Base-by-base conservation (phyloP, 129 eudicot genomes). In the Calendula officinalis region DNA sequence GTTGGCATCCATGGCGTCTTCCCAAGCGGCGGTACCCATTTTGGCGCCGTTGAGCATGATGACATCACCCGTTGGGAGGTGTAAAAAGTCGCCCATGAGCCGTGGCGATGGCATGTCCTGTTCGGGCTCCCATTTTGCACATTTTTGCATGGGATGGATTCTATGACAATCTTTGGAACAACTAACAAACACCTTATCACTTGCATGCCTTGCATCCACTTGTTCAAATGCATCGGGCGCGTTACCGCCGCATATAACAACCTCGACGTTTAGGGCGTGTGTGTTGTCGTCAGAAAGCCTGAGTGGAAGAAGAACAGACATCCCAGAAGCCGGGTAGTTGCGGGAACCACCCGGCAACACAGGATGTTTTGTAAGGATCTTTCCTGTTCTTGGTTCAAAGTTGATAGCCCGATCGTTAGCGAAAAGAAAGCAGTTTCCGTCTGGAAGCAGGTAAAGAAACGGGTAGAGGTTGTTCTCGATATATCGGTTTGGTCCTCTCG, bases 241-340 rank as follows among this genome's bases (percentile, higher is more conserved):
- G 59, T 89, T 86, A 16, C 98, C 98, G 2, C 98, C 98, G 12
- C 96, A 92, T 1, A 92, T 50, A 0, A 92, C n/a, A 5, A 92
- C 85, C 59, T 88, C 95, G 0, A 63, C 80, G 4, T 75, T 67
- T 2, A 78, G 22, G 2, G 40, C 37, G 0, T 11, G 46, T 0
- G 5, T 22, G n/a, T 80, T 57, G 12, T 60, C 47, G 0, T 53
- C 15, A 0, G 32, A 22, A 1, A 66, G 76, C 40, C 76, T 67
- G 36, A 88, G 74, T 8, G 96, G 91, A 56, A 88, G 81, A 6
- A 88, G 75, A 5, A 78, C 91, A 0, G 86, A 71, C 76, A 65
- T 38, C 5, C 71, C 91, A 0, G 96, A 88, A 7, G 92, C 74
- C 3, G 91, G 96, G 77, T 88, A 88, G 88, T 82, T 88, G 0